Base-by-base conservation (phyloP, 1,139 yeast species). In the Diutina catenulata region DNA sequence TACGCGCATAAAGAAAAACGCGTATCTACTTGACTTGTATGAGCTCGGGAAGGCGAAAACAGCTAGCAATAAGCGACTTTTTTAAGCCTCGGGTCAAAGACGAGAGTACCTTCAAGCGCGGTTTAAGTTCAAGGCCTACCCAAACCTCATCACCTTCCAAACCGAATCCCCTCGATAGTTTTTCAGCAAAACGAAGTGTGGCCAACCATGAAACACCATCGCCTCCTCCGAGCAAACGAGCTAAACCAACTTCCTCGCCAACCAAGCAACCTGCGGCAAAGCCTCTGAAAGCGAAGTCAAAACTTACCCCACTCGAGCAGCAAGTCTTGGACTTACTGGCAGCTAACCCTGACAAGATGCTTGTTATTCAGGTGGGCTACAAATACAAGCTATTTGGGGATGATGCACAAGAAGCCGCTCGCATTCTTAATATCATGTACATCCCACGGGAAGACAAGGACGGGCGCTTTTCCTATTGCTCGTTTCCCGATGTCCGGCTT, bases 331-430 rank as follows among this genome's bases (percentile, higher is more conserved):
- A 74, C 4, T 59, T 91, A 38, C 86, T 86, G 48, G 49, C 56
- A 4, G 53, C 58, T 2, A 62, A 88, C 51, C 53, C 56, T 37
- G 94, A 84, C 44, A 81, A 83, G 36, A 48, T 91, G 1, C 61
- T 91, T 6, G 76, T 91, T 0, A 68, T 91, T 19, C 93, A 91
- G 52, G 93, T 83, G 7, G 98, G 98, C 0, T 91, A 91, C 58
- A 86, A 86, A 55, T 91, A 77, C 59, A 82, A 82, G 50, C 77
- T 87, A 42, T 86, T 76, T 53, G 95, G 94, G 0, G 70, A 76
- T 40, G 96, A 88, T 58, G 97, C 97, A 0, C 64, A 61, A 14
- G 62, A 62, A 3, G 95, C 80, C 0, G 69, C 94, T 8, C 59
- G 64, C 38, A 66, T 80, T 11, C 57, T 86, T 28, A 79, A 81